Percentiles rank a stretch among this genome's conserved stretches.
These are phyloP conservation scores for Thielaviopsis ethacetica DNA, from an alignment of 2,329 filamentous ascomycete species.

Conservation along the genomic window DNA sequence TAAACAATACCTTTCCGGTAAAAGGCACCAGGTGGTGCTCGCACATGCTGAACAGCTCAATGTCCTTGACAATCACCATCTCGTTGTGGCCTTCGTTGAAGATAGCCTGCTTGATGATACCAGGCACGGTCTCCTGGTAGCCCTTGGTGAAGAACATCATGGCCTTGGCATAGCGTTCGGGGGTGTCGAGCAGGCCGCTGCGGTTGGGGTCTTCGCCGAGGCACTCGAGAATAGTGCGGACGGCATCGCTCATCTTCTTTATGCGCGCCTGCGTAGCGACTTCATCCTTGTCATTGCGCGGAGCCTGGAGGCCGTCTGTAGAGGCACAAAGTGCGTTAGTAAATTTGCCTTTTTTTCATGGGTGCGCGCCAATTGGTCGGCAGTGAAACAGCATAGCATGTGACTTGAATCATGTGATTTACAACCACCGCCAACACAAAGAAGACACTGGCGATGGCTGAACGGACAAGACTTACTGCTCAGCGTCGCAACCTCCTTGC, in stretches of 20 bases:
- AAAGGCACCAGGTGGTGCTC: conserved; percentile 97
- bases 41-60: conserved; percentile 86
- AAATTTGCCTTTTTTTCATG: not conserved
- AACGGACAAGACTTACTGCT: not conserved
- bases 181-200: conserved; percentile 49
- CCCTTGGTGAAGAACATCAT: conserved; percentile 93
- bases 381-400: not conserved
- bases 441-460: not conserved
- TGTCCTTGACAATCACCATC: conserved; percentile 94
- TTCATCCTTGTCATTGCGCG: conserved; percentile 9
- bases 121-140: conserved; percentile 83
- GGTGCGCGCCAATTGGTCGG: not conserved
- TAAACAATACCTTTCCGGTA: conserved; percentile 58
- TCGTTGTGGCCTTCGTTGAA: conserved; percentile 97
- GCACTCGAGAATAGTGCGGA: conserved; percentile 51
- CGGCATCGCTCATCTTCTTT: conserved; percentile 42
- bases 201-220: conserved; percentile 52
- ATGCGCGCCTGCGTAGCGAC: conserved; percentile 25
- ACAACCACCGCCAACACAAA: not conserved
- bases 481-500: conserved; percentile 2
- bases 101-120: conserved; percentile 84
- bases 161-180: conserved; percentile 82
- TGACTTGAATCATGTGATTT: not conserved
- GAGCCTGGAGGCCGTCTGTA: conserved; percentile 1
- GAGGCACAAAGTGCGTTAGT: not conserved